Evolutionary conservation across 2,329 filamentous ascomycete genomes (phyloP), one percentile per base, ranked within the genome.

Genomic region (Elsinoe ampelina): DNA sequence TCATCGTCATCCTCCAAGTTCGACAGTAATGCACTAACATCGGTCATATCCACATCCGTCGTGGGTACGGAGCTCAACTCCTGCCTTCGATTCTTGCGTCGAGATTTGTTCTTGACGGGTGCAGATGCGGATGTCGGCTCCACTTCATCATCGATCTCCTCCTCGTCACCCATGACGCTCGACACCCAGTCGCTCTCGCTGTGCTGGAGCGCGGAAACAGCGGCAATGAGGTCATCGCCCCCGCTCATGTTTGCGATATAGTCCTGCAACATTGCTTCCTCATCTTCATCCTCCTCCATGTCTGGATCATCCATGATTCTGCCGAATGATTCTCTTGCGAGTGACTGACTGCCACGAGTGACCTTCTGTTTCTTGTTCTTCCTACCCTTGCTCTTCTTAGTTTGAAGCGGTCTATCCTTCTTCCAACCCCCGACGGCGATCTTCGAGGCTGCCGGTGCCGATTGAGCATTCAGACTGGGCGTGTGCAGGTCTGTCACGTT

Each of bases 231-330:
- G 57, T 22, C 59, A 38, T 55, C 58, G 47, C 36, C 54, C 3
- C 57, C 59, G n/a, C 60, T 63, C 64, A 87, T 76, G 60, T 89
- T 88, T 42, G 80, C 77, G 64, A 89, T 84, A 63, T 90, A 90
- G 64, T 91, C 87, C 1, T 80, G 79, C 62, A 84, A 71, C 41
- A 83, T 73, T 0, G 75, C 79, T 1, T 76, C 79, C 38, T 83
- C 80, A 15, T 84, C 77, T 15, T 64, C 59, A 12, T 61, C 51
- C 6, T 62, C 60, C 7, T 55, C 17, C 48, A 52, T 52, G 12
- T 52, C 34, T 5, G 48, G 48, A 38, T 52, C 48, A 26, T 52
- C 48, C 48, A 52, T 52, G 34, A 52, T 39, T 5, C 26, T 34
- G 3, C 48, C 48, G 17, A 38, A 52, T 5, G 48, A 36, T 6